A percentile compares a stretch with the other conserved stretches of the same genome.
Evolutionary conservation across 306 rosid species (phyloP).

Genomic region (Begonia fuchsioides): DNA sequence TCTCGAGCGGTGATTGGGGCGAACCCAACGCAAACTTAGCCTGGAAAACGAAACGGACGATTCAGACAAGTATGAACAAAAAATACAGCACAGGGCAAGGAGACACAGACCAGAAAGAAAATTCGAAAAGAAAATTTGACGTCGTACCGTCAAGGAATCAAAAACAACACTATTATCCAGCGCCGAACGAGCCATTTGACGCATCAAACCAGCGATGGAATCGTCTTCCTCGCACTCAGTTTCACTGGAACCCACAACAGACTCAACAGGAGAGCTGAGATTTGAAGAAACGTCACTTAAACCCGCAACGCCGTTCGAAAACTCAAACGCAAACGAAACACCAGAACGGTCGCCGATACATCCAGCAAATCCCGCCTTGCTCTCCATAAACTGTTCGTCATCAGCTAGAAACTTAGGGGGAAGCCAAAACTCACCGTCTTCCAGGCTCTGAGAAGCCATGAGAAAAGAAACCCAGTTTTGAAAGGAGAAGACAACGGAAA

Average conservation of each 20-base stretch:
- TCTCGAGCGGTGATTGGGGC: slow-evolving; percentile 42
- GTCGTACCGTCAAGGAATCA: slow-evolving; percentile 21
- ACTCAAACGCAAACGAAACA: slow-evolving; percentile 10
- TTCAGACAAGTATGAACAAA: neutral
- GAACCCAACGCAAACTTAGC: slow-evolving; percentile 17
- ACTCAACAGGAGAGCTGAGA: slow-evolving; percentile 43
- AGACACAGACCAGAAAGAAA: neutral
- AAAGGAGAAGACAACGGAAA: neutral
- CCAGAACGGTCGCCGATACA: neutral
- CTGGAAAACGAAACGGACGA: neutral
- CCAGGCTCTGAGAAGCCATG: slow-evolving; percentile 28
- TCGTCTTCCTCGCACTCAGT: slow-evolving; percentile 76
- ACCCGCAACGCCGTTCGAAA: slow-evolving; percentile 15
- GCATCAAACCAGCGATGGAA: slow-evolving; percentile 38
- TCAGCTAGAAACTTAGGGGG: slow-evolving; percentile 68
- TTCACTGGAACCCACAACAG: slow-evolving; percentile 39
- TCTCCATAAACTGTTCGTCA: slow-evolving; percentile 9
- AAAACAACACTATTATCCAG: slow-evolving; percentile 12
- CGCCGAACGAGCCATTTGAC: slow-evolving; percentile 36
- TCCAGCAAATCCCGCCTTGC: neutral
- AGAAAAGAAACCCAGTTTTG: neutral
- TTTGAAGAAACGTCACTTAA: slow-evolving; percentile 17
- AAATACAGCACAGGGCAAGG: no score
- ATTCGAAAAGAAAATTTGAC: neutral
- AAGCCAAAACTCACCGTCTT: slow-evolving; percentile 71